Conservation (phyloP, 495 filamentous ascomycete genomes). For the Penicillium bialowiezense region DNA sequence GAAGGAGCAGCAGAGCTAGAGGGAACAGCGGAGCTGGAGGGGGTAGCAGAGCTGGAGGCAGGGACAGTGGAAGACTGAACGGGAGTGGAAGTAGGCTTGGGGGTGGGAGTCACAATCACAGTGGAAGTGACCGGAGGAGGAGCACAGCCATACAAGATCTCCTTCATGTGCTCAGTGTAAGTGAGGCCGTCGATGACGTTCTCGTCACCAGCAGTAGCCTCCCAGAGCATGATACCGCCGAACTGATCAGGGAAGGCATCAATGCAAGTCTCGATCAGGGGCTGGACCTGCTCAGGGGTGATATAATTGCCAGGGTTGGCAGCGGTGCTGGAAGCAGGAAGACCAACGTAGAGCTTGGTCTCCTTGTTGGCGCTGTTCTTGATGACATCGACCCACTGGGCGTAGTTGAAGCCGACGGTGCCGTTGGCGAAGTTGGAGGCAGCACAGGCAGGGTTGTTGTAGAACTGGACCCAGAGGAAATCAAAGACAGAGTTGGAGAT, state of each 20-base stretch:
- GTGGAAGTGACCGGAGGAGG: constrained; percentile 23
- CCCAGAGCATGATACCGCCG: constrained; percentile 73
- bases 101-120: constrained; percentile 18
- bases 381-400: constrained; percentile 62
- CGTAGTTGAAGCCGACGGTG: constrained; percentile 58
- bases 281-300: constrained; percentile 42
- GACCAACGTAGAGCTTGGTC: constrained; percentile 63
- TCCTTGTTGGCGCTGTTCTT: constrained; percentile 51
- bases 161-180: constrained; percentile 43
- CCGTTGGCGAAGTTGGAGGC: constrained; percentile 44
- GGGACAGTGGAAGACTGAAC: too few species aligned
- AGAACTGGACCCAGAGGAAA: constrained; percentile 70
- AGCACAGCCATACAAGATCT: constrained; percentile 35
- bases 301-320: constrained; percentile 43
- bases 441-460: constrained; percentile 58
- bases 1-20: background rate
- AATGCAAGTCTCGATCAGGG: constrained; percentile 50
- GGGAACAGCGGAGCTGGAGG: constrained; percentile 6
- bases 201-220: constrained; percentile 54
- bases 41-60: constrained; percentile 1
- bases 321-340: constrained; percentile 47
- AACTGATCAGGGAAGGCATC: constrained; percentile 51
- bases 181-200: constrained; percentile 44
- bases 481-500: constrained; percentile 53
- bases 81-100: too few species aligned